Evolutionary conservation across 495 filamentous ascomycete genomes (phyloP), one percentile per base, ranked within the genome.

Genomic region (Tuber umbilicatum): DNA sequence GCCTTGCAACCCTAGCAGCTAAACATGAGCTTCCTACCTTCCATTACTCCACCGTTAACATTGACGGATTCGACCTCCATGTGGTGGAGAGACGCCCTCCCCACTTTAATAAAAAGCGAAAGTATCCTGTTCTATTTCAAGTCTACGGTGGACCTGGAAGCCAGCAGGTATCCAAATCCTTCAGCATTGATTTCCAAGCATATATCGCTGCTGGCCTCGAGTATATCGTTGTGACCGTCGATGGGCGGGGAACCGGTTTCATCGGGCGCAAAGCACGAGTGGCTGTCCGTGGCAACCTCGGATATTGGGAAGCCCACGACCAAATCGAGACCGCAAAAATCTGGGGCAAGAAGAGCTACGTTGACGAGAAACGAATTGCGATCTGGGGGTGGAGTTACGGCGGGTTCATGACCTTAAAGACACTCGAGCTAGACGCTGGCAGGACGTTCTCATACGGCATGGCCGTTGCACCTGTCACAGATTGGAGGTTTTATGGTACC

Each of bases 371-470:
- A 16, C 87, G 90, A 43, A 89, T 99, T 74, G 94, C 94, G 1
- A 97, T 99, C 80, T 99, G 95, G 95, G 95, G 95, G 47, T 99
- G 95, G 95, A 95, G 92, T 76, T 99, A 94, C 81, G 95, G 95
- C 45, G 95, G 95, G 27, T 99, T 97, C 86, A 94, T 93, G 89
- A 93, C 95, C n/a, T 85, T 99, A 73, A 99, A 99, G 85, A 94
- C 93, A 5, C 87, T 99, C 2, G 95, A 99, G 84, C 87, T 89
- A 76, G 95, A 99, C 83, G 95, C 87, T 2, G 95, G 95, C 9
- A 80, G 88, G 78, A 98, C 94, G 0, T 99, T 98, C 85, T 89
- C 88, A 45, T 99, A 98, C 81, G 95, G 96, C 41, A 97, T 99
- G 93, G 93, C 95, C 19, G 95, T 99, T 38, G 96, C 96, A 5